These are phyloP conservation scores for Kwoniella sp. DNA, from an alignment of 768 basidiomycete genomes.

Conservation along the genomic window DNA sequence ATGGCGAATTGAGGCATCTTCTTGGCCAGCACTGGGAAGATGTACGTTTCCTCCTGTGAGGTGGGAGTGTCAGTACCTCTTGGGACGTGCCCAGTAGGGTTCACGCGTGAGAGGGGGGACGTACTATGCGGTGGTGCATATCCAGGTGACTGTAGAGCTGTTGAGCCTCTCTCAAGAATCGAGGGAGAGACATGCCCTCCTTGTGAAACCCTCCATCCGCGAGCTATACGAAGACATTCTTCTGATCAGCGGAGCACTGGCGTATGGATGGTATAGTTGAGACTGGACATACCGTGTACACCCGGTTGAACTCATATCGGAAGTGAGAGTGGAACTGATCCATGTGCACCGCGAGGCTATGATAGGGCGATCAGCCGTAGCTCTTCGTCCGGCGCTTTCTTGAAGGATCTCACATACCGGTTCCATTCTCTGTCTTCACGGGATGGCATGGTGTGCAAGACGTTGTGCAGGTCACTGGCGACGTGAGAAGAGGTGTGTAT, in stretches of 20 bases:
- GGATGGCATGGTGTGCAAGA: slow-evolving; percentile 11
- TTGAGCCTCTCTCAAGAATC: slow-evolving; percentile 38
- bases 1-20: slow-evolving; percentile 51
- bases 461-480: too few species aligned
- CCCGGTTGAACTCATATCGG: slow-evolving; percentile 37
- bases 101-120: neutral
- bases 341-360: slow-evolving; percentile 41
- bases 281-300: slow-evolving; percentile 39
- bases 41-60: slow-evolving; percentile 43
- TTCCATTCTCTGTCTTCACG: slow-evolving; percentile 22
- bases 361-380: slow-evolving; percentile 4
- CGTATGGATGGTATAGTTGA: too few species aligned
- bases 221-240: slow-evolving; percentile 25
- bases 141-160: slow-evolving; percentile 38
- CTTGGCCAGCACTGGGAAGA: slow-evolving; percentile 49
- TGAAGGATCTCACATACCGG: neutral
- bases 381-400: neutral
- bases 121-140: slow-evolving; percentile 46
- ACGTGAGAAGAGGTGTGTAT: too few species aligned
- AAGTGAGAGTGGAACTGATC: slow-evolving; percentile 44
- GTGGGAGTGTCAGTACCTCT: neutral
- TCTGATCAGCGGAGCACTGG: too few species aligned
- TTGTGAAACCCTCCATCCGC: slow-evolving; percentile 44
- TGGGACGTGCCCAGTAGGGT: neutral
- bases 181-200: slow-evolving; percentile 35